These are phyloP conservation scores for Vaccinium macrocarpon DNA, from an alignment of 148 eudicot genomes.

Conservation along the genomic window DNA sequence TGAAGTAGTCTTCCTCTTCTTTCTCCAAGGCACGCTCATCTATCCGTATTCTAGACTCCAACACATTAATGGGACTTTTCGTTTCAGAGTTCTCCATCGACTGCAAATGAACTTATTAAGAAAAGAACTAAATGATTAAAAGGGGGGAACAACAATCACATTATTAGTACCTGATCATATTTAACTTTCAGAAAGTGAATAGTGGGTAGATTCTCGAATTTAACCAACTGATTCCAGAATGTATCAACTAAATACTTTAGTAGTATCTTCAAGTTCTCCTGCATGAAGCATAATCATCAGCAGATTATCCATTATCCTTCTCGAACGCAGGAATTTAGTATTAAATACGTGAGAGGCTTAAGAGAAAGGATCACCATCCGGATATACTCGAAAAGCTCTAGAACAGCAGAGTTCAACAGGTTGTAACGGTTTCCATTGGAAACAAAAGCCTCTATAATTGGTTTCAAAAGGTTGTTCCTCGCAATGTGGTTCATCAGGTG, in stretches of 20 bases:
- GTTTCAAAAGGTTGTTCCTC: conserved; percentile 77
- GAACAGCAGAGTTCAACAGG: conserved; percentile 79
- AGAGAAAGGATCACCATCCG: conserved; percentile 50
- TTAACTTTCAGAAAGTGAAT: conserved; percentile 66
- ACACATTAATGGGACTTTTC: conserved; percentile 31
- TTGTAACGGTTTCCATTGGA: conserved; percentile 86
- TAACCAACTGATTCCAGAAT: conserved; percentile 79
- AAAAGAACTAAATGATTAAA: neutral
- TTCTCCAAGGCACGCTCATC: conserved; percentile 94
- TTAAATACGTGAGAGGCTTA: neutral
- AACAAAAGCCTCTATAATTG: conserved; percentile 84
- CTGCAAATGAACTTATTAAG: conserved; percentile 46
- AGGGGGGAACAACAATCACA: neutral
- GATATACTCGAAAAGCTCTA: conserved; percentile 85
- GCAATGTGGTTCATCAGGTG: conserved; percentile 71
- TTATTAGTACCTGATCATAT: conserved; percentile 77
- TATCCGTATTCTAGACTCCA: conserved; percentile 66
- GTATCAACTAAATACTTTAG: conserved; percentile 75
- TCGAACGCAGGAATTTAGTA: conserved; percentile 10
- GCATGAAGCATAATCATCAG: conserved; percentile 24
- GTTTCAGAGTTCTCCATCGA: conserved; percentile 58
- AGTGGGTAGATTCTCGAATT: conserved; percentile 54
- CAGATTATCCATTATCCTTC: neutral
- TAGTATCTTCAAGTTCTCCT: conserved; percentile 79
- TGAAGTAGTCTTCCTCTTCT: conserved; percentile 97